Evolutionary conservation across 441 rosid genomes (phyloP).

Genomic region (Capsella rubella): DNA sequence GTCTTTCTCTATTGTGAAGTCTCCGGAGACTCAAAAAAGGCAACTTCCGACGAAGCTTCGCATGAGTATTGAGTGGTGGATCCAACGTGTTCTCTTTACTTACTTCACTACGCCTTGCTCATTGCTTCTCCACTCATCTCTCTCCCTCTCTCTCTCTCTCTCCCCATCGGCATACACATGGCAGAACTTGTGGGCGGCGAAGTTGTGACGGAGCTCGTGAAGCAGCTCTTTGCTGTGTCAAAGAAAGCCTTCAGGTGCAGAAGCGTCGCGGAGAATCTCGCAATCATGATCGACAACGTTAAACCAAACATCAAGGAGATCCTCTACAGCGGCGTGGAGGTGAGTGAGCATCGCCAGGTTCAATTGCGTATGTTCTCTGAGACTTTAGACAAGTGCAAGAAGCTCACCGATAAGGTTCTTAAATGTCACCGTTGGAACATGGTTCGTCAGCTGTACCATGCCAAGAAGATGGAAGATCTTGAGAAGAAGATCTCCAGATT

Average conservation of each 20-base stretch:
- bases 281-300: conserved; percentile 42
- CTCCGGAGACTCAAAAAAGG: conserved; percentile 15
- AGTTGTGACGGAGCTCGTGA: conserved; percentile 68
- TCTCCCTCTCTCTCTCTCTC: background rate
- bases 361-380: conserved; percentile 62
- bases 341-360: conserved; percentile 55
- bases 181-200: conserved; percentile 68
- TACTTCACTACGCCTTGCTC: conserved; percentile 11
- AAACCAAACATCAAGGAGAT: conserved; percentile 69
- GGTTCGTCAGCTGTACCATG: conserved; percentile 61
- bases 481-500: conserved; percentile 55
- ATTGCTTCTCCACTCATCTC: background rate
- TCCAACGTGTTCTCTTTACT: conserved; percentile 14
- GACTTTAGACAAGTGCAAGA: conserved; percentile 56
- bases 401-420: conserved; percentile 59
- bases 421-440: conserved; percentile 71
- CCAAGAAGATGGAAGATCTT: conserved; percentile 69
- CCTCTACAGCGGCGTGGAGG: conserved; percentile 76
- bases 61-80: background rate
- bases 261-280: conserved; percentile 55
- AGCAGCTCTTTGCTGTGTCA: conserved; percentile 49
- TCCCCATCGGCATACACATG: conserved; percentile 41
- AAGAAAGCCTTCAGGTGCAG: conserved; percentile 54
- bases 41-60: conserved; percentile 22
- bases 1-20: background rate